Base-by-base conservation (phyloP, 257 asterid species). In the Anisodus tanguticus region DNA sequence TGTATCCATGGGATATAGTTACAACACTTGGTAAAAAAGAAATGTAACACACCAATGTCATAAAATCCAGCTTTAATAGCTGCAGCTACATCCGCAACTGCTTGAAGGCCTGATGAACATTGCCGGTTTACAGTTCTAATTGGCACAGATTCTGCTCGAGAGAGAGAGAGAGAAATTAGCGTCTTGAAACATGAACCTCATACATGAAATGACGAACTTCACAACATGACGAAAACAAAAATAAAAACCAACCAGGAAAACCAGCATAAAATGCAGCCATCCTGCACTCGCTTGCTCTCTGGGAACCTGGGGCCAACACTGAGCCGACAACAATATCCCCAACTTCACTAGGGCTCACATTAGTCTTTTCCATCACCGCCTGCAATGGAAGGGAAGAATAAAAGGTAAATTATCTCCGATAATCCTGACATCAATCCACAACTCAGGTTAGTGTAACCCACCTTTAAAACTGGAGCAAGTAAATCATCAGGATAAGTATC, bases 261-360 rank as follows among this genome's bases (percentile, higher is more conserved):
- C 99, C 99, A 11, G 99, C 99, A 95, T 92, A 97, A 84, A 97
- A 97, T 68, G 98, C 98, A 91, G 99, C 99, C 98, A 95, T 97
- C 86, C 99, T 93, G 91, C 99, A 97, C 87, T 97, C 99, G 69
- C 97, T 93, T 53, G 99, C 99, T 90, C 99, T 90, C 86, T 92
- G 97, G 83, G 99, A 92, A 54, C 99, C 99, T 2, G 98, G 97
- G 11, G 99, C 99, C 89, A 97, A 84, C 81, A 97, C 99, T 0
- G 98, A 86, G 84, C 99, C 99, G 67, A 97, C 99, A 85, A 97
- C 96, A 85, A 97, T 93, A 84, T 97, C 99, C 85, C 99, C 99
- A 71, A 97, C 96, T 88, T 97, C 99, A 91, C 88, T 85, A 83
- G 98, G 98, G 85, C 87, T 93, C 82, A 97, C 68, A 83, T 93